Evolutionary conservation across 257 asterid species (phyloP).

Genomic region (Prunella vulgaris): DNA sequence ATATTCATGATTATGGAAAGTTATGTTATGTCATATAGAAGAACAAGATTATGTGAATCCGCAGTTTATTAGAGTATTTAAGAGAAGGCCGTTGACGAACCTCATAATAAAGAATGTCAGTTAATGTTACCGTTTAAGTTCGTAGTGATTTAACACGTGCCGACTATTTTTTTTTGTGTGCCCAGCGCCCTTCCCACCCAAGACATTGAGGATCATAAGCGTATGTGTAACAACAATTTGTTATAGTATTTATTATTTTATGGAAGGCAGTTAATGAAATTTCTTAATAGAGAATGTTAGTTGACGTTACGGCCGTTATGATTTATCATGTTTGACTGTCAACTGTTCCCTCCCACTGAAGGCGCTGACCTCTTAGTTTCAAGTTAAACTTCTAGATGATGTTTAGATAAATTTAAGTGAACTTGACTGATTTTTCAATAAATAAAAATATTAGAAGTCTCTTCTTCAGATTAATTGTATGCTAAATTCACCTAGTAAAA

Average conservation of each 20-base stretch:
- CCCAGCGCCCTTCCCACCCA: background rate
- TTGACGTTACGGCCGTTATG: background rate
- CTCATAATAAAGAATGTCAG: conserved; percentile 8
- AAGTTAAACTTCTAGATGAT: background rate
- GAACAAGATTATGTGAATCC: background rate
- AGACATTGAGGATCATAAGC: background rate
- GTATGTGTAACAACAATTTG: background rate
- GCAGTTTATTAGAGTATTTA: background rate
- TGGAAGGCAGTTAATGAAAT: background rate
- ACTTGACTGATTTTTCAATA: background rate
- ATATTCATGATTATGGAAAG: background rate
- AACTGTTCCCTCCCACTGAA: background rate
- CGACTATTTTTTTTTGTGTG: too few relatives aligned
- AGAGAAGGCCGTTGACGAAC: background rate
- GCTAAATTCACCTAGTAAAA: background rate
- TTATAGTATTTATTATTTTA: background rate
- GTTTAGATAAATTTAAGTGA: background rate
- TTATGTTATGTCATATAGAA: background rate
- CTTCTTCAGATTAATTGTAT: conserved; percentile 1
- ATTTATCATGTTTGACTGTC: conserved; percentile 15
- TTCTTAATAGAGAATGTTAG: conserved; percentile 8
- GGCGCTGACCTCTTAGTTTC: background rate
- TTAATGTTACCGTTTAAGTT: conserved; percentile 6
- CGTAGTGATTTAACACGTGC: background rate
- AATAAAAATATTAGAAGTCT: background rate